These are phyloP conservation scores for Boletus rubroflammeus DNA, from an alignment of 768 basidiomycete genomes.

Conservation along the genomic window DNA sequence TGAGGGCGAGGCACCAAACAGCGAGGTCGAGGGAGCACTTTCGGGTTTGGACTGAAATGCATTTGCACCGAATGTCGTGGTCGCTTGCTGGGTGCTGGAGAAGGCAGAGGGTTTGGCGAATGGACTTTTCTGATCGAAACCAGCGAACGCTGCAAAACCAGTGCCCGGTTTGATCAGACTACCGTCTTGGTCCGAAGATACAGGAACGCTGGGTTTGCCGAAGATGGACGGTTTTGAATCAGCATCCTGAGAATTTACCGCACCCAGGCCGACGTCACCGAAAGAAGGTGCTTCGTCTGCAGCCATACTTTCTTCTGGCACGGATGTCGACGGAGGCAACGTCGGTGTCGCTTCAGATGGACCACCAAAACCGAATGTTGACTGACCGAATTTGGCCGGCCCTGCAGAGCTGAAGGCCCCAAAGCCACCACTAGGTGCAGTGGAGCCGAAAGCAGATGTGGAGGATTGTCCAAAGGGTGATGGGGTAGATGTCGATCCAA, in stretches of 20 bases:
- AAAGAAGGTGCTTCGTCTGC: slow-evolving; percentile 31
- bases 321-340: neutral
- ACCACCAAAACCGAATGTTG: slow-evolving; percentile 22
- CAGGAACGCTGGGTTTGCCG: slow-evolving; percentile 21
- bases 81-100: slow-evolving; percentile 7
- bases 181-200: slow-evolving; percentile 8
- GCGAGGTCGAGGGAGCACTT: slow-evolving; percentile 17
- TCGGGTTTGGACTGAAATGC: slow-evolving; percentile 15
- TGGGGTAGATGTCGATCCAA: slow-evolving; percentile 14
- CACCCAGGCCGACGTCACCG: slow-evolving; percentile 33
- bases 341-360: slow-evolving; percentile 6
- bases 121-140: slow-evolving; percentile 25
- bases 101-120: slow-evolving; percentile 26
- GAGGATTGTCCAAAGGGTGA: slow-evolving; percentile 21
- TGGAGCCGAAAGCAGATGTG: slow-evolving; percentile 22
- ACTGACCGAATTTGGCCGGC: slow-evolving; percentile 32
- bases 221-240: slow-evolving; percentile 32
- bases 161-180: slow-evolving; percentile 32
- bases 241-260: slow-evolving; percentile 19
- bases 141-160: slow-evolving; percentile 33
- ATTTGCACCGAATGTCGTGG: slow-evolving; percentile 14
- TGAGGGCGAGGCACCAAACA: slow-evolving; percentile 30
- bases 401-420: slow-evolving; percentile 31
- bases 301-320: slow-evolving; percentile 32
- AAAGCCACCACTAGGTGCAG: slow-evolving; percentile 26